These are phyloP conservation scores for Hypoxylon sp. DNA, from an alignment of 2,329 filamentous ascomycete genomes.

Conservation along the genomic window DNA sequence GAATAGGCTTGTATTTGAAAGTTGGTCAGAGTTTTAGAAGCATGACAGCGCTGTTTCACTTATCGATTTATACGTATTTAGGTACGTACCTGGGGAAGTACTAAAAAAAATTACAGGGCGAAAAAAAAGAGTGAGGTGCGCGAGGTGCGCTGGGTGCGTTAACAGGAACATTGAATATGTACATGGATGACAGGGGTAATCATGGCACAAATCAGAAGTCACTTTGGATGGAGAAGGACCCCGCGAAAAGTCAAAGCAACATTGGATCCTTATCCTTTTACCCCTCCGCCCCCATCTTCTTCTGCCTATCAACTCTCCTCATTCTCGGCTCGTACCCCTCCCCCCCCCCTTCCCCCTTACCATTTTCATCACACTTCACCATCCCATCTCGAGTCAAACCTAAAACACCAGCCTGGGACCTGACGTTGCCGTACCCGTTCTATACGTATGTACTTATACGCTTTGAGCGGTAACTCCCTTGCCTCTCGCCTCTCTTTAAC, in stretches of 20 bases:
- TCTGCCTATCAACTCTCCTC: constrained; percentile 28
- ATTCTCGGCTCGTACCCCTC: constrained; percentile 26
- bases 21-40: constrained; percentile 16
- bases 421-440: constrained; percentile 12
- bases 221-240: constrained; percentile 23
- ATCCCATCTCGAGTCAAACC: constrained; percentile 38
- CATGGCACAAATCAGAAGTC: constrained; percentile 8
- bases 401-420: constrained; percentile 37
- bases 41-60: constrained; percentile 21
- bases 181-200: background rate
- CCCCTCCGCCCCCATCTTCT: constrained; percentile 41
- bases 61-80: constrained; percentile 1
- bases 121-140: background rate
- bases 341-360: constrained; percentile 17
- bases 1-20: constrained; percentile 8
- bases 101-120: background rate
- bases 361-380: constrained; percentile 31
- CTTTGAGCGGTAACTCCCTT: constrained; percentile 22
- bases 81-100: background rate
- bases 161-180: constrained; percentile 1
- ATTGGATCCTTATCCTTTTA: constrained; percentile 25
- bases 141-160: no score
- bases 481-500: constrained; percentile 8
- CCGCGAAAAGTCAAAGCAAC: constrained; percentile 24
- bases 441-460: constrained; percentile 1